Evolutionary conservation across 192 early-diverging fungal species (phyloP).

Genomic region (Phlyctochytrium bullatum): DNA sequence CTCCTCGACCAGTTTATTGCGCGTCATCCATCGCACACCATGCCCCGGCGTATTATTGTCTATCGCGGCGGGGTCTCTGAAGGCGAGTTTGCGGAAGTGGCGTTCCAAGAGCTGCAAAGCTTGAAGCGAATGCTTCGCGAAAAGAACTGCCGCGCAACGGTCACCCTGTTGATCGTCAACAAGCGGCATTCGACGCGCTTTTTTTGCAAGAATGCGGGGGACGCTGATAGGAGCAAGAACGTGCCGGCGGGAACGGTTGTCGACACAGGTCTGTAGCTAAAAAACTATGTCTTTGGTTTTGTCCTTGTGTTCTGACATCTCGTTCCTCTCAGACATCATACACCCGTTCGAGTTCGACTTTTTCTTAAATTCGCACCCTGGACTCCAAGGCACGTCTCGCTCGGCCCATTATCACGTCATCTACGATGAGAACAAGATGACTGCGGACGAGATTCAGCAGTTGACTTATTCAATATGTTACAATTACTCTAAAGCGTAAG

Average conservation of each 20-base stretch:
- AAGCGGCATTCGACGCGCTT: conserved; percentile 80
- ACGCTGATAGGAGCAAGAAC: conserved; percentile 27
- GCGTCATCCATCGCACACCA: no score
- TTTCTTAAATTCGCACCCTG: conserved; percentile 33
- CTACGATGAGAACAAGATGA: conserved; percentile 44
- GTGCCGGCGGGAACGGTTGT: conserved; percentile 46
- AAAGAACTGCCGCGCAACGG: conserved; percentile 6
- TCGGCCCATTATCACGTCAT: conserved; percentile 49
- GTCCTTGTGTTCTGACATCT: conserved; percentile 1
- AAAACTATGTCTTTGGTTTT: no score
- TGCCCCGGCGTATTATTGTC: conserved; percentile 77
- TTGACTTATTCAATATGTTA: conserved; percentile 35
- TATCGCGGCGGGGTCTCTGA: conserved; percentile 85
- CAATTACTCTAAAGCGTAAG: conserved; percentile 24
- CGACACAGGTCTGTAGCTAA: conserved; percentile 28
- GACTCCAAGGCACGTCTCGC: conserved; percentile 40
- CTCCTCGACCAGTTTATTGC: no score
- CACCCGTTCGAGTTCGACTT: conserved; percentile 40
- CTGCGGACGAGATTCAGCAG: conserved; percentile 39
- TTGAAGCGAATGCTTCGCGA: conserved; percentile 50
- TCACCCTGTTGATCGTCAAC: conserved; percentile 69
- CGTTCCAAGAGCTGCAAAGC: conserved; percentile 65
- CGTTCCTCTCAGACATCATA: conserved; percentile 13
- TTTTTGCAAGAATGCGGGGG: conserved; percentile 36
- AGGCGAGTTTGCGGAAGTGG: conserved; percentile 67